Conservation (phyloP, 139 green algal genomes). For the Chlorella sp. region DNA sequence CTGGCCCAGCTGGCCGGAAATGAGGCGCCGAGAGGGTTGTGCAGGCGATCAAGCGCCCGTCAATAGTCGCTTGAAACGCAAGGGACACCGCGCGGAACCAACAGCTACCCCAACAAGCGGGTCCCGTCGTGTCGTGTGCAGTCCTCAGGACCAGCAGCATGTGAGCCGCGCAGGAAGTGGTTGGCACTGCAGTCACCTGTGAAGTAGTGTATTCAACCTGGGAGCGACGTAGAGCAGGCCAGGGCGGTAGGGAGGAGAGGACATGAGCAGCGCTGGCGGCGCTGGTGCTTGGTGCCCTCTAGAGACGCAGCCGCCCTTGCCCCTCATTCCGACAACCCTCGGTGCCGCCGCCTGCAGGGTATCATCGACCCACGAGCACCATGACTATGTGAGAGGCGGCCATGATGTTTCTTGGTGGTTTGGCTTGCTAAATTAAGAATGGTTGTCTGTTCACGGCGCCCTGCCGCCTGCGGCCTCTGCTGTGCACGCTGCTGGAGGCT, state of each 20-base stretch:
- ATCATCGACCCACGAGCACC: constrained; percentile 19
- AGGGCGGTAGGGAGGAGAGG: no score
- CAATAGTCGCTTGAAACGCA: no score
- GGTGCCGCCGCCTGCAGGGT: neutral
- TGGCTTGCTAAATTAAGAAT: neutral
- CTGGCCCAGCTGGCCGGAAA: neutral
- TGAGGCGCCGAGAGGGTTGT: neutral
- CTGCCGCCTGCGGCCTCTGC: neutral
- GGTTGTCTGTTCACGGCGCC: neutral
- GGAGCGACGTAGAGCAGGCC: neutral
- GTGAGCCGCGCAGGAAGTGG: neutral
- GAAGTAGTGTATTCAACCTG: neutral
- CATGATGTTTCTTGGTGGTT: neutral
- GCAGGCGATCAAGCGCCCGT: neutral
- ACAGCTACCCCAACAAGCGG: no score
- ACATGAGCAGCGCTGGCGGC: neutral
- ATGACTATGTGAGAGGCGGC: constrained; percentile 6
- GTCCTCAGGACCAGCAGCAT: neutral
- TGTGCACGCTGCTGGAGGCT: no score
- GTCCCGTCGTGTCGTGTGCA: no score
- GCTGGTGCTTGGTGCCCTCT: neutral
- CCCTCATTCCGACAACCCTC: neutral
- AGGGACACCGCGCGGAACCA: no score
- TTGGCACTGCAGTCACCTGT: neutral
- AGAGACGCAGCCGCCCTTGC: neutral